Evolutionary conservation across 176 grass and related monocot species (phyloP), one percentile per base, ranked within the genome.

Genomic region (Oryza rufipogon): DNA sequence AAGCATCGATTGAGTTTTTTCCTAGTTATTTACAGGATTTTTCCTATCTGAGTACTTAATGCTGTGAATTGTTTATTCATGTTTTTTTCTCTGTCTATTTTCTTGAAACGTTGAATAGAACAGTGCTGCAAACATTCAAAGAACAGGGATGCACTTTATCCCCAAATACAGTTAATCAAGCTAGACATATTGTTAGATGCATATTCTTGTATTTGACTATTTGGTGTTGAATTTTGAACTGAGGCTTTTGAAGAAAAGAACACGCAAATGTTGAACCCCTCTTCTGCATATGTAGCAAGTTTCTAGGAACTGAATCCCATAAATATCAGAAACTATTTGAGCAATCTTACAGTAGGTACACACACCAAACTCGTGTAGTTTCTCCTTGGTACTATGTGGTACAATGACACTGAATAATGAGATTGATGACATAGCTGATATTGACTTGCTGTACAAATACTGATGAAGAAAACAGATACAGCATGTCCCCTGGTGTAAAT

Each of bases 291-390:
- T 74, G 0, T 47, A 64, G 70, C 51, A 47, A 41, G 17, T 64
- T 73, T 28, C 47, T 73, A 46, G 38, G 48, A 38, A 83, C 46
- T 83, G 9, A 83, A 45, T 83, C 58, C 23, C 69, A 72, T 6
- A 82, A 82, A 70, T 58, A 61, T 42, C 9, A 82, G 28, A 16
- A 73, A 64, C 68, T 26, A 25, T 81, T 60, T 71, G 41, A 39
- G 63, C 22, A 71, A 73, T 26, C 68, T 69, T 41, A 61, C 30
- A 32, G 30, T 17, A 61, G 8, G 19, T 22, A 9, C 58, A 61
- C 17, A 1, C 7, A 61, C 58, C 6, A 22, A 7, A 61, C 58
- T 61, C 2, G 20, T 61, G 58, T 61, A 61, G 6, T 61, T 22
- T 61, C 56, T 22, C 56, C 56, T 61, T 61, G 20, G 10, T 22